Conservation (phyloP, 2,329 filamentous ascomycete species). For the Claviceps fusiformis region DNA sequence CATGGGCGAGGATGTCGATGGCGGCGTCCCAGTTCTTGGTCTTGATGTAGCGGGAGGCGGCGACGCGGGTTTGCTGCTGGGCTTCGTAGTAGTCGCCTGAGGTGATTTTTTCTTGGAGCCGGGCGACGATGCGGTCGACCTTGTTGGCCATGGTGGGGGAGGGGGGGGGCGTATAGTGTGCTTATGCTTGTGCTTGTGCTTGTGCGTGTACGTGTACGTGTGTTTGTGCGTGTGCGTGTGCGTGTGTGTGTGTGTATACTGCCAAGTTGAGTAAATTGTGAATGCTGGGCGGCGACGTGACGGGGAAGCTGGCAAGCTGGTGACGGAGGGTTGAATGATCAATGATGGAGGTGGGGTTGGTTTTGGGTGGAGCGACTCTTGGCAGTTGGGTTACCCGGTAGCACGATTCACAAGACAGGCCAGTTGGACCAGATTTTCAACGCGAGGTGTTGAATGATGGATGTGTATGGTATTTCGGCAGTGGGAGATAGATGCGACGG, state of each 20-base stretch:
- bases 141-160: slow-evolving; percentile 23
- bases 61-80: slow-evolving; percentile 93
- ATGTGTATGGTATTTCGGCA: no score
- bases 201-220: no score
- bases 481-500: no score
- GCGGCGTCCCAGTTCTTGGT: slow-evolving; percentile 71
- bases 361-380: no score
- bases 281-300: not conserved
- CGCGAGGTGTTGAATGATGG: no score
- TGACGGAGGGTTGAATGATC: no score
- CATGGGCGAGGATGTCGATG: slow-evolving; percentile 72
- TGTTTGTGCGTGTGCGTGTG: not conserved
- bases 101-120: slow-evolving; percentile 72
- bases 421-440: no score
- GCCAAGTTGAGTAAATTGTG: not conserved
- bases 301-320: not conserved
- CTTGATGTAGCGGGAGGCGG: slow-evolving; percentile 89
- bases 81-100: slow-evolving; percentile 96
- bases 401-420: not conserved
- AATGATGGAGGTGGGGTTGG: not conserved
- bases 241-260: no score
- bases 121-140: slow-evolving; percentile 38
- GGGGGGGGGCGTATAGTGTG: not conserved
- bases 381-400: not conserved
- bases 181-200: no score